Base-by-base conservation (phyloP, 208 protist genomes). In the Acanthamoeba culbertsoni region DNA sequence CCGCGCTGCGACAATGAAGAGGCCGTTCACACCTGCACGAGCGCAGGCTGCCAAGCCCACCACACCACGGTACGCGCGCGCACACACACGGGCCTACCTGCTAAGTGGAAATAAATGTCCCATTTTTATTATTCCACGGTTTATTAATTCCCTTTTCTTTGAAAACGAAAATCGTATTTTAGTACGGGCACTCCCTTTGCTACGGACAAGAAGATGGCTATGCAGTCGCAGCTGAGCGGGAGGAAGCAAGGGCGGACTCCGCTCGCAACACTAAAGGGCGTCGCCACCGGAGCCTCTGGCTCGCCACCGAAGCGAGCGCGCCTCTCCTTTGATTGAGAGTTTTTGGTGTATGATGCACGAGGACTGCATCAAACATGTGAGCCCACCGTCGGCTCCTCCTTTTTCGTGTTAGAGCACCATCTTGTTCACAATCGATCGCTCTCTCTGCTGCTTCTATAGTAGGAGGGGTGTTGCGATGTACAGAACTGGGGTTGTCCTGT, bases 301-400 rank as follows among this genome's bases (percentile, higher is more conserved):
- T 65, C 68, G 16, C 68, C 68, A n/a, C 68, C 68, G 37, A 77
- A 77, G 68, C 68, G 68, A 20, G 37, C 68, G 14, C 68, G 68
- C 26, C 68, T 77, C 68, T 77, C 68, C 33, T 77, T 77, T 77
- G 68, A 77, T 20, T 77, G 59, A 65, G n/a, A n/a, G n/a, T n/a
- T n/a, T n/a, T n/a, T n/a, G n/a, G n/a, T n/a, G n/a, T n/a, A n/a
- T n/a, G n/a, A n/a, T n/a, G n/a, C n/a, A n/a, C n/a, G n/a, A n/a
- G n/a, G n/a, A n/a, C n/a, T n/a, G n/a, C n/a, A n/a, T n/a, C n/a
- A n/a, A n/a, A n/a, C n/a, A n/a, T n/a, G n/a, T n/a, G n/a, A n/a
- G n/a, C n/a, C n/a, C n/a, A n/a, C n/a, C n/a, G n/a, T n/a, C n/a
- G n/a, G n/a, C n/a, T n/a, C n/a, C n/a, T n/a, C n/a, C n/a, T n/a